Evolutionary conservation across 768 basidiomycete species (phyloP).

Genomic region (Podaxis sp.): DNA sequence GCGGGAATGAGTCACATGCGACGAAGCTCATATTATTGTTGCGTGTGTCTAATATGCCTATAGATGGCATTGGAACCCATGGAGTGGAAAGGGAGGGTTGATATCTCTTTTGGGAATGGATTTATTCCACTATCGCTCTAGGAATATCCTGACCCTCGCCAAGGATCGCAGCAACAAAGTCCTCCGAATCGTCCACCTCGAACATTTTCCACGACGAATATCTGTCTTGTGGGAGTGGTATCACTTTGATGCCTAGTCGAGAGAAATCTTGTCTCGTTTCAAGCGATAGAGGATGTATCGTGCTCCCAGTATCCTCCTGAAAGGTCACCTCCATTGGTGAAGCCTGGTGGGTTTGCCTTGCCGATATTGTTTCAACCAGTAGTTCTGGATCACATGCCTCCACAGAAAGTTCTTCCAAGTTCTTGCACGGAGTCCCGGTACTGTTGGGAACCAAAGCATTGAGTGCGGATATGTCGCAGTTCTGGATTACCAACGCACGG

Average conservation of each 20-base stretch:
- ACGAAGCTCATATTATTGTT: background rate
- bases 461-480: background rate
- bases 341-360: background rate
- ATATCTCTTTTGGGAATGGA: background rate
- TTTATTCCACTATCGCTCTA: background rate
- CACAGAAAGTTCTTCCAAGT: background rate
- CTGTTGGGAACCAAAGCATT: background rate
- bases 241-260: background rate
- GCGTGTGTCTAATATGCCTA: background rate
- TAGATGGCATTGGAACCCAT: too few relatives aligned
- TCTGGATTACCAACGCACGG: background rate
- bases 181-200: slow-evolving; percentile 12
- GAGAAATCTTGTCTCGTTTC: background rate
- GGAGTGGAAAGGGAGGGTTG: too few relatives aligned
- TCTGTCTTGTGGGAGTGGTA: background rate
- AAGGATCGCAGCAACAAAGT: slow-evolving; percentile 8
- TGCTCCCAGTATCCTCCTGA: background rate
- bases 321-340: background rate
- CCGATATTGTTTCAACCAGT: background rate
- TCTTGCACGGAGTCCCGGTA: background rate
- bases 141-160: slow-evolving; percentile 3
- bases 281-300: background rate
- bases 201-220: background rate
- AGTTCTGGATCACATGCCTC: background rate
- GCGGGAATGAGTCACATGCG: too few relatives aligned